Evolutionary conservation across 2,329 filamentous ascomycete genomes (phyloP).

Genomic region (Colletotrichum sp.): DNA sequence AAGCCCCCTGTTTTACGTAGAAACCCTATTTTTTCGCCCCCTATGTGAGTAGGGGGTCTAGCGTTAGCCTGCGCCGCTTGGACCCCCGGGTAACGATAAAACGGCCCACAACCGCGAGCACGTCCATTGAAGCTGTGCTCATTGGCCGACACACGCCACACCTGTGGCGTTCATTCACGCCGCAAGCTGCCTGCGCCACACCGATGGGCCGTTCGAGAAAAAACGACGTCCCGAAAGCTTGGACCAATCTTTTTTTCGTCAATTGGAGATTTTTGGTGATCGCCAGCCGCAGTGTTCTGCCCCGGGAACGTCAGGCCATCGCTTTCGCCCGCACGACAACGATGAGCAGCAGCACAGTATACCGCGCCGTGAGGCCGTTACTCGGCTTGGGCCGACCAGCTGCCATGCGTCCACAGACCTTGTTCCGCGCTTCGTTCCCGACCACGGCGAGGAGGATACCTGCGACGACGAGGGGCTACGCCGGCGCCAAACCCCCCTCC

Average conservation of each 20-base stretch:
- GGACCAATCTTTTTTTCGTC: constrained; percentile 1
- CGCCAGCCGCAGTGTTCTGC: background rate
- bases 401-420: background rate
- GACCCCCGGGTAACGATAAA: background rate
- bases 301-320: background rate
- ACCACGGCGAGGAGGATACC: constrained; percentile 7
- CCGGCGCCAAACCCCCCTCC: background rate
- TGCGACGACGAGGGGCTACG: background rate
- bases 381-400: background rate
- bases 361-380: constrained; percentile 12
- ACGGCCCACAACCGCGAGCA: background rate
- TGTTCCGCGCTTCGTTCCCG: background rate
- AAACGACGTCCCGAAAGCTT: constrained; percentile 1
- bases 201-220: background rate
- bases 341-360: background rate
- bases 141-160: background rate
- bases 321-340: background rate
- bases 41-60: no score
- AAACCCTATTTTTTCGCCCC: no score
- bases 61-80: no score
- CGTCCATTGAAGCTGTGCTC: background rate
- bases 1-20: no score
- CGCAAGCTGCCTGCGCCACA: background rate
- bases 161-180: background rate
- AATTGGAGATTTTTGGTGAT: constrained; percentile 8